Evolutionary conservation across 1,284 basidiomycete species (phyloP).

Genomic region (Ceratobasidium sp.): DNA sequence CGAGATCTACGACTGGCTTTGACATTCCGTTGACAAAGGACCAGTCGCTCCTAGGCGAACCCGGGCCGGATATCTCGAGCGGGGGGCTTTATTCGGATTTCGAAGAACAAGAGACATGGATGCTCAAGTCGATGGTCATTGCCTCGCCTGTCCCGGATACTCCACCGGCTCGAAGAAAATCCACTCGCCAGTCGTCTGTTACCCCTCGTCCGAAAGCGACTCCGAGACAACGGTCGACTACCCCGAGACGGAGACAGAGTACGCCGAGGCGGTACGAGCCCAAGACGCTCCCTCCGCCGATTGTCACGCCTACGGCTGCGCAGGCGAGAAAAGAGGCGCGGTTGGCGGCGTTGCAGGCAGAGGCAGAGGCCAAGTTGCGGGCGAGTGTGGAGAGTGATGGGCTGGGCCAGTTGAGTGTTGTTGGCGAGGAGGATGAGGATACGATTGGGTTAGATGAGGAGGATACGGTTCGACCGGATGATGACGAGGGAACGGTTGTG

Average conservation of each 20-base stretch:
- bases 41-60: conserved; percentile 1
- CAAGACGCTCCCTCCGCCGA: conserved; percentile 21
- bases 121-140: neutral
- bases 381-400: conserved; percentile 7
- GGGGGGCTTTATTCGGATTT: conserved; percentile 24
- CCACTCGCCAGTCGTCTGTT: conserved; percentile 4
- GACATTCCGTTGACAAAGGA: neutral
- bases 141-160: neutral
- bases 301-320: conserved; percentile 3
- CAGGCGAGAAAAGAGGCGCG: conserved; percentile 20
- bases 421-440: neutral
- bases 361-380: conserved; percentile 11
- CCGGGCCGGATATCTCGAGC: conserved; percentile 13
- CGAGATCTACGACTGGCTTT: conserved; percentile 12
- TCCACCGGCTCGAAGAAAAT: neutral
- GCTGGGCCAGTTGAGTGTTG: neutral
- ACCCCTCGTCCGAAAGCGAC: conserved; percentile 15
- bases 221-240: neutral
- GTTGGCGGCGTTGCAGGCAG: conserved; percentile 19
- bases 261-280: conserved; percentile 11
- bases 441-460: neutral
- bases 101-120: conserved; percentile 3
- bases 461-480: neutral
- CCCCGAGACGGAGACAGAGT: conserved; percentile 1
- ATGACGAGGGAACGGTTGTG: neutral